phyloP scores from a whole-genome alignment of 352 stramenopile genomes.

The Pythium sukuiense region DNA sequence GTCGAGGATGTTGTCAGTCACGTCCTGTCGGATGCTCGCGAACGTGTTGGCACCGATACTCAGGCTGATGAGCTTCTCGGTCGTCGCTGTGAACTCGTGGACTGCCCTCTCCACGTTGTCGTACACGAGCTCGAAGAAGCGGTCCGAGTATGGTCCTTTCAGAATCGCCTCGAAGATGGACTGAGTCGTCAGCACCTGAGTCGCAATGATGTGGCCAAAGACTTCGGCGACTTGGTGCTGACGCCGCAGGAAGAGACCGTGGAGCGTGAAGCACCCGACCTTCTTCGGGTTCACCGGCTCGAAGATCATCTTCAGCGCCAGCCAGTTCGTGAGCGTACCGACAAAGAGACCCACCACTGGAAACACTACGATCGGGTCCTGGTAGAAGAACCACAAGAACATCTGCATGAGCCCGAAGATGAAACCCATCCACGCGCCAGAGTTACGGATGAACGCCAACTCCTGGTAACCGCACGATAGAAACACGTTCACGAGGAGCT shows the following conservation, averaged over 20 bases:
- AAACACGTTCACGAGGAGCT: slow-evolving; percentile 96
- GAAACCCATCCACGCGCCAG: slow-evolving; percentile 89
- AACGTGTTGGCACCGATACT: slow-evolving; percentile 83
- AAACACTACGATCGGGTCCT: slow-evolving; percentile 83
- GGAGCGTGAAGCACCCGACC: slow-evolving; percentile 90
- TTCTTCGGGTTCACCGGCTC: slow-evolving; percentile 86
- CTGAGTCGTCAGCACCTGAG: slow-evolving; percentile 84
- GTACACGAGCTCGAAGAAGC: slow-evolving; percentile 86
- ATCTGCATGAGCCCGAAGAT: slow-evolving; percentile 90
- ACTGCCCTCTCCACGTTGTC: slow-evolving; percentile 88
- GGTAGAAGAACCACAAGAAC: slow-evolving; percentile 86
- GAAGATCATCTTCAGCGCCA: slow-evolving; percentile 94
- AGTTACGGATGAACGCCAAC: slow-evolving; percentile 91
- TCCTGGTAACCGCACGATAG: slow-evolving; percentile 91
- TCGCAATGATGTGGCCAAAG: slow-evolving; percentile 85
- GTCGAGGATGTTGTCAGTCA: slow-evolving; percentile 86
- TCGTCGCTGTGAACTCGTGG: slow-evolving; percentile 69
- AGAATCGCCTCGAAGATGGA: slow-evolving; percentile 91
- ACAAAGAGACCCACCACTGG: slow-evolving; percentile 94
- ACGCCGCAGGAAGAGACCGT: slow-evolving; percentile 94
- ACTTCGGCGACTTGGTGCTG: slow-evolving; percentile 90
- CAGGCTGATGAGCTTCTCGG: slow-evolving; percentile 85
- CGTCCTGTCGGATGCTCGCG: slow-evolving; percentile 84
- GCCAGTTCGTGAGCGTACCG: slow-evolving; percentile 96
- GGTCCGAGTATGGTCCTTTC: slow-evolving; percentile 85